Percentiles rank a stretch among this genome's conserved stretches.
Evolutionary conservation across 495 filamentous ascomycete species (phyloP).

Genomic region (Penicillium arizonense): DNA sequence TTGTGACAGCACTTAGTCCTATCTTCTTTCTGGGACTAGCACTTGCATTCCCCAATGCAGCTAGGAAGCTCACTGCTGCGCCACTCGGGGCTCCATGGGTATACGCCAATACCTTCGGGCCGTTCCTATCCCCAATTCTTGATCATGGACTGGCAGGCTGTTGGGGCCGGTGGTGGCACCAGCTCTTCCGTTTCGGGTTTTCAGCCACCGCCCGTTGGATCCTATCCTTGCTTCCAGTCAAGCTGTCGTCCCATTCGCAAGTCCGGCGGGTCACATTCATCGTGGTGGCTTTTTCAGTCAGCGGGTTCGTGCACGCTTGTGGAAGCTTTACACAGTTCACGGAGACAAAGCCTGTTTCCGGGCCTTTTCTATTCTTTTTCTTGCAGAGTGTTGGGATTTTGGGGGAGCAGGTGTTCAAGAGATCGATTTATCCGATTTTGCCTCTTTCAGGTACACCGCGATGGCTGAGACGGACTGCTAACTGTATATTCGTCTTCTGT

Average conservation of each 20-base stretch:
- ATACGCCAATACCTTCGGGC: slow-evolving; percentile 64
- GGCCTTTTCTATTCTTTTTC: slow-evolving; percentile 56
- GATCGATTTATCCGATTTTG: slow-evolving; percentile 19
- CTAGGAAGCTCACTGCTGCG: slow-evolving; percentile 36
- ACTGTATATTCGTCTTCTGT: slow-evolving; percentile 47
- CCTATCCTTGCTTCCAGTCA: slow-evolving; percentile 34
- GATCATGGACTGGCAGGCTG: slow-evolving; percentile 69
- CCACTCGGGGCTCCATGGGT: slow-evolving; percentile 60
- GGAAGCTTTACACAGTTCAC: slow-evolving; percentile 55
- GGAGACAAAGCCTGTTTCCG: slow-evolving; percentile 36
- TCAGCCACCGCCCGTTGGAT: slow-evolving; percentile 53
- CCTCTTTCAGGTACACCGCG: slow-evolving; percentile 29
- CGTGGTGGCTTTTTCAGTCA: slow-evolving; percentile 55
- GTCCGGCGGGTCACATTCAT: slow-evolving; percentile 29
- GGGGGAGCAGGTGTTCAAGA: slow-evolving; percentile 41
- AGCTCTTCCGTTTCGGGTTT: slow-evolving; percentile 76
- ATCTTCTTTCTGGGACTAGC: slow-evolving; percentile 57
- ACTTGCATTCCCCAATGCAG: slow-evolving; percentile 37
- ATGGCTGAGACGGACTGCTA: slow-evolving; percentile 44
- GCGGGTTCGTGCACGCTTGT: slow-evolving; percentile 58
- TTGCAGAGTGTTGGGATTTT: slow-evolving; percentile 55
- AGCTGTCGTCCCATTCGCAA: slow-evolving; percentile 4
- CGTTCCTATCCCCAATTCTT: slow-evolving; percentile 49
- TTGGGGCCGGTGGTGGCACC: slow-evolving; percentile 90
- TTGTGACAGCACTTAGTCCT: slow-evolving; percentile 53